Percentiles rank a stretch among this genome's conserved stretches.
phyloP scores from a whole-genome alignment of 768 basidiomycete genomes.

The Trametes sanguinea region DNA sequence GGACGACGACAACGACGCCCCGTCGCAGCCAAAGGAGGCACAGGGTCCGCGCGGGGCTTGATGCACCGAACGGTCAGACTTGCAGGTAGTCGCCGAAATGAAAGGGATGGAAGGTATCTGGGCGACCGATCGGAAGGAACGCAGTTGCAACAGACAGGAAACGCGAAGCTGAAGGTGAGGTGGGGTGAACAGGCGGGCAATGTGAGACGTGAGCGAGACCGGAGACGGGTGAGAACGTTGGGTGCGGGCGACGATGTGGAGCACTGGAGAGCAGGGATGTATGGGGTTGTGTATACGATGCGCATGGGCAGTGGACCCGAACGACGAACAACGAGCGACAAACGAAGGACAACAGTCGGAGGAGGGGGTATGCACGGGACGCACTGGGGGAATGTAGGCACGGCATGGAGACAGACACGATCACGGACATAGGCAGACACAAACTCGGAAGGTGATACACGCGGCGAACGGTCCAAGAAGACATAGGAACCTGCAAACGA shows the following conservation, averaged over 20 bases:
- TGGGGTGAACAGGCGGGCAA: no score
- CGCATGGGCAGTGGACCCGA: background rate
- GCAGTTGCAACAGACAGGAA: background rate
- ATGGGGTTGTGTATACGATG: slow-evolving; percentile 7
- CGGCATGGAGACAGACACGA: background rate
- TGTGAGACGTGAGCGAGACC: background rate
- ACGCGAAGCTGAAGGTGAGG: background rate
- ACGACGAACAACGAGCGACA: slow-evolving; percentile 1
- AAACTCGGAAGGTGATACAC: slow-evolving; percentile 6
- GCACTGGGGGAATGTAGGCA: slow-evolving; percentile 9
- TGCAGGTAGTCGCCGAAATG: background rate
- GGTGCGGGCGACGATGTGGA: background rate
- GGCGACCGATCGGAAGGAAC: background rate
- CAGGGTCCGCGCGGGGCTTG: background rate
- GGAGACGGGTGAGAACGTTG: background rate
- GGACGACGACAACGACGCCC: no score
- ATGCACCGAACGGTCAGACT: background rate
- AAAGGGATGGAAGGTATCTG: background rate
- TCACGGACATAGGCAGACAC: background rate
- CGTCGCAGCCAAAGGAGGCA: no score
- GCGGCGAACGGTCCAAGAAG: slow-evolving; percentile 16
- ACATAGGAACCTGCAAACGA: background rate
- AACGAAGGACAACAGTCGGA: slow-evolving; percentile 18
- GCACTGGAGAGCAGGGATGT: background rate
- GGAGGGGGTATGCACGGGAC: slow-evolving; percentile 14